Evolutionary conservation across 202 grass and related monocot species (phyloP), one percentile per base, ranked within the genome.

Genomic region (Digitaria exilis): DNA sequence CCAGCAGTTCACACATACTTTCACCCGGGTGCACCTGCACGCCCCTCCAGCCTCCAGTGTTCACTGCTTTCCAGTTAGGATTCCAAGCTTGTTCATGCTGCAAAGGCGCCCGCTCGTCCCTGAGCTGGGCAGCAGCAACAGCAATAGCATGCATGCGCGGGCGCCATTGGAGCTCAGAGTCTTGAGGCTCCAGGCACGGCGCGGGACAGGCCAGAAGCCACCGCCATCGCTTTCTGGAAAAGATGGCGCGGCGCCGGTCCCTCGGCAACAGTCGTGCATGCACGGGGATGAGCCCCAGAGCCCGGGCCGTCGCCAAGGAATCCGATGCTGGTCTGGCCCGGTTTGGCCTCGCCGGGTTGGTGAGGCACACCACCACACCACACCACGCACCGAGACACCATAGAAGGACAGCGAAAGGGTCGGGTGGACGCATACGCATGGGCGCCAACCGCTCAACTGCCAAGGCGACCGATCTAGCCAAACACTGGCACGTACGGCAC

Each of bases 31-130:
- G 37, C 69, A 43, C 22, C 69, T 7, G 76, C 30, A 39, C 29
- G 24, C 54, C 15, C 6, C 56, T 28, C 55, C 11, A 22, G 54
- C 54, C 16, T 49, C 46, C 46, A 21, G 61, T 12, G 10, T 42
- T 17, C 45, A 9, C 16, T 4, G 63, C 73, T 64, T 61, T 49
- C 5, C 30, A 12, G 63, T 64, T 9, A 59, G 67, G 86, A 84
- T 84, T 80, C 81, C 87, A 80, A 75, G 32, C 87, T 84, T 88
- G 85, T 78, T 72, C 65, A 25, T 83, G 76, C 0, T 31, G 75
- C 80, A 78, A 68, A 59, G 32, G 39, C 21, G 29, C 46, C n/a
- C 43, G 29, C 46, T 16, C 43, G 37, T 62, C 43, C 2, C 37
- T 54, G 22, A 63, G 80, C 56, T 24, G 9, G n/a, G 62, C 18